Evolutionary conservation across 768 basidiomycete species (phyloP).

Genomic region (Boletus reticuloceps): DNA sequence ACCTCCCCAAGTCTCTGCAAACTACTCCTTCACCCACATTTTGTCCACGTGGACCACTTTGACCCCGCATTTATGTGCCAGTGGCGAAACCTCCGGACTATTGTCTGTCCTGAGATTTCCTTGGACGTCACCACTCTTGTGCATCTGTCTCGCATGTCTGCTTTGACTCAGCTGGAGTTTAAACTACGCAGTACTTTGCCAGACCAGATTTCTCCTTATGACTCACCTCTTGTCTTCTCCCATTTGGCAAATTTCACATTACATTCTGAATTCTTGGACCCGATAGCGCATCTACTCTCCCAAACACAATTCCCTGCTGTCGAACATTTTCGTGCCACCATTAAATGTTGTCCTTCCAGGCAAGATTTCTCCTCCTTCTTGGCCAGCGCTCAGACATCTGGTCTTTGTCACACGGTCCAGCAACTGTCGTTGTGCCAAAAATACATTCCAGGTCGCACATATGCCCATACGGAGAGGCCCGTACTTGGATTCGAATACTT

Average conservation of each 20-base stretch:
- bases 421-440: not conserved
- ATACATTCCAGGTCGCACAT: too few species aligned
- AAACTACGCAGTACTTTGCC: not conserved
- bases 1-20: too few species aligned
- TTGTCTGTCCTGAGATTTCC: too few species aligned
- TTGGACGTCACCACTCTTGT: too few species aligned
- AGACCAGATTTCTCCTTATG: not conserved
- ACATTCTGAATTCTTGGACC: not conserved
- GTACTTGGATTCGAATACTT: not conserved
- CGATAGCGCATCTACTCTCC: not conserved
- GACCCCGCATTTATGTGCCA: not conserved
- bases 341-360: not conserved
- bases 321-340: not conserved
- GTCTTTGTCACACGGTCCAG: not conserved
- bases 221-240: not conserved
- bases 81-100: not conserved
- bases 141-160: not conserved
- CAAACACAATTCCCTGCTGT: not conserved
- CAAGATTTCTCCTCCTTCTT: not conserved
- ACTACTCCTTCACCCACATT: not conserved
- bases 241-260: not conserved
- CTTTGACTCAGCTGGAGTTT: not conserved
- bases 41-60: not conserved
- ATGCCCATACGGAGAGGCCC: too few species aligned
- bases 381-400: not conserved